phyloP scores from a whole-genome alignment of 2,329 filamentous ascomycete genomes.

The Paecilomyces fulvus region DNA sequence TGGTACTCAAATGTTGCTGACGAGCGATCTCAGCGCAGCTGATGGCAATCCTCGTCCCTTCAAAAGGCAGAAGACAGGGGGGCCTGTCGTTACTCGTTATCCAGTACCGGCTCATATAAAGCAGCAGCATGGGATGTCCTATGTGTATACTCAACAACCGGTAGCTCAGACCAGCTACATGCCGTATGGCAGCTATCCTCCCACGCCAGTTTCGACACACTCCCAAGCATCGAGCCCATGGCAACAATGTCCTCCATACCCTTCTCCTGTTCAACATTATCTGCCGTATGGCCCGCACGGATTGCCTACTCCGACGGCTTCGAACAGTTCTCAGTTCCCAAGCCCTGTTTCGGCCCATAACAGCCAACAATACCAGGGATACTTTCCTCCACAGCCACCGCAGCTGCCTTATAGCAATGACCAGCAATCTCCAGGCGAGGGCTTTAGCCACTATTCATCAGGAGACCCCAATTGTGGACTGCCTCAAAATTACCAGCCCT shows the following conservation, averaged over 20 bases:
- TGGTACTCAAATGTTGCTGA: background rate
- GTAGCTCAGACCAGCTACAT: slow-evolving; percentile 6
- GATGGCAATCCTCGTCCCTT: slow-evolving; percentile 12
- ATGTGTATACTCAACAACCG: slow-evolving; percentile 13
- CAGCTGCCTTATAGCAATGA: slow-evolving; percentile 1
- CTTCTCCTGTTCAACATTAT: slow-evolving; percentile 11
- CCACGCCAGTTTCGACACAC: slow-evolving; percentile 11
- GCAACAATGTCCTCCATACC: slow-evolving; percentile 12
- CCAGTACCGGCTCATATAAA: slow-evolving; percentile 11
- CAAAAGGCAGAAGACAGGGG: slow-evolving; percentile 20
- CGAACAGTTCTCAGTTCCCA: slow-evolving; percentile 9
- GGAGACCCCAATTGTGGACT: background rate
- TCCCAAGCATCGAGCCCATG: slow-evolving; percentile 11
- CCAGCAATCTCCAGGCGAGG: slow-evolving; percentile 4
- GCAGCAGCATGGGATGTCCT: slow-evolving; percentile 8
- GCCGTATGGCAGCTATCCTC: slow-evolving; percentile 9
- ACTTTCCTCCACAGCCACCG: slow-evolving; percentile 6
- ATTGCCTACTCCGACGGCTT: slow-evolving; percentile 10
- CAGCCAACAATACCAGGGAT: slow-evolving; percentile 6
- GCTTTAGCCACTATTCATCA: background rate
- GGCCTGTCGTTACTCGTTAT: slow-evolving; percentile 12
- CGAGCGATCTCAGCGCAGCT: slow-evolving; percentile 6
- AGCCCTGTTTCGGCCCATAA: slow-evolving; percentile 6
- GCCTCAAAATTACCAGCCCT: slow-evolving; percentile 5
- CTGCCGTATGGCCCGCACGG: slow-evolving; percentile 12